These are phyloP conservation scores for Trichoderma semiorbis DNA, from an alignment of 2,329 filamentous ascomycete species.

Conservation along the genomic window DNA sequence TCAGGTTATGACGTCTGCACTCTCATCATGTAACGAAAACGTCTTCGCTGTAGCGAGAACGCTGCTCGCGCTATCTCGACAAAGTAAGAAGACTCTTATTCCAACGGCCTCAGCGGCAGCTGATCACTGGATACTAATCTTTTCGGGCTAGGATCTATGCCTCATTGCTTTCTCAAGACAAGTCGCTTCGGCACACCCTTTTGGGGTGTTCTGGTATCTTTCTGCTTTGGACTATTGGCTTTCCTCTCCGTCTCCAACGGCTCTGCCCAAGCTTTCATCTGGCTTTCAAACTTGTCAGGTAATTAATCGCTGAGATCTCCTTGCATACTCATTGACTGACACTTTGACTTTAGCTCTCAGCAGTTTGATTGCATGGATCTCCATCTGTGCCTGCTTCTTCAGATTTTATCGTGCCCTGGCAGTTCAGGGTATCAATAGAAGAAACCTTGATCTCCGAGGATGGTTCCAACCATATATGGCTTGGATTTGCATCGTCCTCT, in stretches of 20 bases:
- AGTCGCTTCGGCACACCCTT: slow-evolving; percentile 50
- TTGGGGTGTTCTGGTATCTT: slow-evolving; percentile 41
- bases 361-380: slow-evolving; percentile 33
- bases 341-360: slow-evolving; percentile 10
- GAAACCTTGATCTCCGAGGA: slow-evolving; percentile 29
- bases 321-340: not conserved
- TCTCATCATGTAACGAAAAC: slow-evolving; percentile 54
- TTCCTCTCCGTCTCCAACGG: slow-evolving; percentile 46
- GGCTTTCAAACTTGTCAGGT: slow-evolving; percentile 55
- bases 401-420: slow-evolving; percentile 35
- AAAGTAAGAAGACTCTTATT: slow-evolving; percentile 31
- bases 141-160: slow-evolving; percentile 38
- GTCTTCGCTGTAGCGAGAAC: slow-evolving; percentile 50
- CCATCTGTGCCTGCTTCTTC: slow-evolving; percentile 31
- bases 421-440: slow-evolving; percentile 37
- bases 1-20: slow-evolving; percentile 45
- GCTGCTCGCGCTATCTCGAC: slow-evolving; percentile 50
- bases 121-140: not conserved
- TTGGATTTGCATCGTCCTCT: slow-evolving; percentile 42
- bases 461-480: slow-evolving; percentile 38
- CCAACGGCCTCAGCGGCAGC: no score
- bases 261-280: slow-evolving; percentile 48
- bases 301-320: slow-evolving; percentile 21
- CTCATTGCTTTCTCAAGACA: slow-evolving; percentile 47
- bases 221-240: slow-evolving; percentile 43